A percentile compares a stretch with the other conserved stretches of the same genome.
Evolutionary conservation across 768 basidiomycete species (phyloP).

Genomic region (Zangia roseola): DNA sequence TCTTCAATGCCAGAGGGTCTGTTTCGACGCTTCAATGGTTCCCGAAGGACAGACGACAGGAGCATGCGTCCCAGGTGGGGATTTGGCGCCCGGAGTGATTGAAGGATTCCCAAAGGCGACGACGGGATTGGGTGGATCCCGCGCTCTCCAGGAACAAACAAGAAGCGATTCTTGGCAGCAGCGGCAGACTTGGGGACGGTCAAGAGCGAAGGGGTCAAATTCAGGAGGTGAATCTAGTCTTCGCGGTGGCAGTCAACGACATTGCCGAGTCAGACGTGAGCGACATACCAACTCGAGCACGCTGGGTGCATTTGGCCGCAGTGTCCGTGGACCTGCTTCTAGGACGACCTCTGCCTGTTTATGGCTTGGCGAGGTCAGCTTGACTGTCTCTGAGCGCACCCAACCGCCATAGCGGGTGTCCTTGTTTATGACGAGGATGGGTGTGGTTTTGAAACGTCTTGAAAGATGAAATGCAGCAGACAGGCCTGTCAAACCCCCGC

Average conservation of each 20-base stretch:
- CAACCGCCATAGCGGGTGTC: conserved; percentile 77
- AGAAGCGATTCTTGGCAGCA: conserved; percentile 74
- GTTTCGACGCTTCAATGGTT: conserved; percentile 54
- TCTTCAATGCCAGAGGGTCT: conserved; percentile 47
- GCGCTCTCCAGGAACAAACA: conserved; percentile 51
- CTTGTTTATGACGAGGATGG: conserved; percentile 71
- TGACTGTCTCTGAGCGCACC: conserved; percentile 62
- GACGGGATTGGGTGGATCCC: conserved; percentile 56
- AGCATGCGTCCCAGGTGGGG: conserved; percentile 44
- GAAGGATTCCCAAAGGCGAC: conserved; percentile 36
- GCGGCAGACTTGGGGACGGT: conserved; percentile 65
- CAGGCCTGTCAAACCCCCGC: conserved; percentile 80
- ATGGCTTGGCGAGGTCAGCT: conserved; percentile 32
- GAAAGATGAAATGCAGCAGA: conserved; percentile 79
- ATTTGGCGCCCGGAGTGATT: conserved; percentile 29
- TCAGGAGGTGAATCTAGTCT: conserved; percentile 73
- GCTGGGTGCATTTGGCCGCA: conserved; percentile 72
- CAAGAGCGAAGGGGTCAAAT: conserved; percentile 57
- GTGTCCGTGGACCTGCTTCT: conserved; percentile 85
- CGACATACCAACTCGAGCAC: conserved; percentile 73
- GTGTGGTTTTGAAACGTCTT: conserved; percentile 54
- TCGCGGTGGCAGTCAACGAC: conserved; percentile 11
- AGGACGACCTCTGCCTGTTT: conserved; percentile 51
- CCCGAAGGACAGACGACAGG: conserved; percentile 52
- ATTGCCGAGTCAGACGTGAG: conserved; percentile 3